Percentiles rank a stretch among this genome's conserved stretches.
Evolutionary conservation across 495 filamentous ascomycete species (phyloP).

Genomic region (Annulohypoxylon maeteangense): DNA sequence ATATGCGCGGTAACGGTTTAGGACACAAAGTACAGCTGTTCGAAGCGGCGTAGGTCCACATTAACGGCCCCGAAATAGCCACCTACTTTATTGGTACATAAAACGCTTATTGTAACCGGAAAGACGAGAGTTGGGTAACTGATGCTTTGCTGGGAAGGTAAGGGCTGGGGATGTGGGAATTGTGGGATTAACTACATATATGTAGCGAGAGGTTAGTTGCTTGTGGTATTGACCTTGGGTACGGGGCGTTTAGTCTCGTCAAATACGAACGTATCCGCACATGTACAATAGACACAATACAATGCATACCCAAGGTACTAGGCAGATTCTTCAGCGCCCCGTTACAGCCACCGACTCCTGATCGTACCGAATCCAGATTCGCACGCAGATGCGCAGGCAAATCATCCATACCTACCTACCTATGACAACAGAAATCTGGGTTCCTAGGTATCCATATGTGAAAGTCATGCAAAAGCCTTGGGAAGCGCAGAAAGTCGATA

Average conservation of each 20-base stretch:
- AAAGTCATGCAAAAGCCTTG: neutral
- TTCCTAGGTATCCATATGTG: neutral
- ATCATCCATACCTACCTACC: neutral
- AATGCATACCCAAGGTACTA: no score
- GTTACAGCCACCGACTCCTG: neutral
- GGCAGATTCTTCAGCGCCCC: no score
- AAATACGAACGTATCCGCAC: neutral
- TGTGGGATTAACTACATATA: neutral
- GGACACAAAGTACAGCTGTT: neutral
- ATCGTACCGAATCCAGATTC: constrained; percentile 1
- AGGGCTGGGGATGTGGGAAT: neutral
- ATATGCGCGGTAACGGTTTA: constrained; percentile 9
- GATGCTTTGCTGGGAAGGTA: neutral
- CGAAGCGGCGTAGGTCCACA: neutral
- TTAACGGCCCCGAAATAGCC: neutral
- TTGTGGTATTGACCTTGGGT: neutral
- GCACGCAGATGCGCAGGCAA: neutral
- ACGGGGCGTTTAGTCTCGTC: neutral
- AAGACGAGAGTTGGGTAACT: no score
- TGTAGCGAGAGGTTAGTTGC: no score
- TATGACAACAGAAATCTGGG: neutral
- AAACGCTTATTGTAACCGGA: no score
- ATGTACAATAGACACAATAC: no score
- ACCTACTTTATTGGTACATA: neutral
- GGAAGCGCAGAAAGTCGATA: no score